Evolutionary conservation across 148 eudicot genomes (phyloP).

Genomic region (Nyssa sinensis): DNA sequence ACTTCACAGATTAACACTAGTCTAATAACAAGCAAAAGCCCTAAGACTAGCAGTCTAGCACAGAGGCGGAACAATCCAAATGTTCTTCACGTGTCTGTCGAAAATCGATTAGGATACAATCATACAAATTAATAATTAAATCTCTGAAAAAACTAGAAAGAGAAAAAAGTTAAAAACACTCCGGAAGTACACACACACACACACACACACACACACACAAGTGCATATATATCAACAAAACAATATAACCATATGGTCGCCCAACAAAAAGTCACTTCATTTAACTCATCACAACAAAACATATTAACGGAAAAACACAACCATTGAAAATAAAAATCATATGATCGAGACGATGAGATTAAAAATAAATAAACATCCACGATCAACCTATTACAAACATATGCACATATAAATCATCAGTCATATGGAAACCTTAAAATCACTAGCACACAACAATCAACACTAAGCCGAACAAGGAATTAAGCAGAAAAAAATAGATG

Average conservation of each 20-base stretch:
- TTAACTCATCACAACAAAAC: neutral
- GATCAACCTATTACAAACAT: neutral
- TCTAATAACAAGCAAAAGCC: slow-evolving; percentile 1
- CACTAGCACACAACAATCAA: too few species aligned
- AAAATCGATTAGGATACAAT: neutral
- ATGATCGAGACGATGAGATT: neutral
- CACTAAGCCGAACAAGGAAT: neutral
- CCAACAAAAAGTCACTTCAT: neutral
- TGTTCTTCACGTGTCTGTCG: neutral
- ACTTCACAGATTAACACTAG: neutral
- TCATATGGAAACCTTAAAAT: neutral
- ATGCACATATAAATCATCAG: neutral
- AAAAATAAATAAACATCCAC: neutral
- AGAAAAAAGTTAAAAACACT: neutral
- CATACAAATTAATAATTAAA: neutral
- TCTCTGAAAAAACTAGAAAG: neutral
- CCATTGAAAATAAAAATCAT: neutral
- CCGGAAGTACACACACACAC: neutral
- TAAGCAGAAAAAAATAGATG: neutral
- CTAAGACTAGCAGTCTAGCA: too few species aligned
- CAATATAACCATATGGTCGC: too few species aligned
- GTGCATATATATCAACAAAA: too few species aligned
- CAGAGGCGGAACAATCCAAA: neutral
- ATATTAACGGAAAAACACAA: neutral
- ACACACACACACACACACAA: too few species aligned